Percentiles rank a stretch among this genome's conserved stretches.
Conservation (phyloP, 176 grass and related monocot genomes). For the Triticum turgidum region DNA sequence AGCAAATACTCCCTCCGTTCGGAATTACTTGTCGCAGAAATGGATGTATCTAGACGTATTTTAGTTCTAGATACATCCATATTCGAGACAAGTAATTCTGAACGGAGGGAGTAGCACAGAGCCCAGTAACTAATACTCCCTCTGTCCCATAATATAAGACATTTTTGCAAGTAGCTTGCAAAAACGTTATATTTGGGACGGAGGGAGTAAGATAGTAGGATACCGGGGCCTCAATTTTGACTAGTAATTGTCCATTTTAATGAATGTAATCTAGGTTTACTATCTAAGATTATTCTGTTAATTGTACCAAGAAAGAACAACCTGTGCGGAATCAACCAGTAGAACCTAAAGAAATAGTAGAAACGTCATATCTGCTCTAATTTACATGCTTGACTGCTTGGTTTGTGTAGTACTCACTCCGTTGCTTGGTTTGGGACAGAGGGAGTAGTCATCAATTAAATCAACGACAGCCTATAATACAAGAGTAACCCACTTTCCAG, state of each 20-base stretch:
- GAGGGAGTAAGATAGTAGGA: not conserved
- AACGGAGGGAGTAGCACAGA: not conserved
- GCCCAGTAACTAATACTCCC: not conserved
- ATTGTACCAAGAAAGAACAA: slow-evolving; percentile 10
- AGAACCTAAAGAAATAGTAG: not conserved
- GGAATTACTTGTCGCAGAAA: too few relatives aligned
- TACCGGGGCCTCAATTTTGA: not conserved
- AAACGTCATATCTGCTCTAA: slow-evolving; percentile 7
- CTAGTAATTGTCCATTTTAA: not conserved
- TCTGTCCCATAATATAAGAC: too few relatives aligned
- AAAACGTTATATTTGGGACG: too few relatives aligned
- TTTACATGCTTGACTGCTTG: slow-evolving; percentile 21
- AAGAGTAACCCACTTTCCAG: not conserved
- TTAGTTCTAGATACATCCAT: too few relatives aligned
- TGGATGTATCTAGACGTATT: too few relatives aligned
- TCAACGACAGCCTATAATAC: not conserved
- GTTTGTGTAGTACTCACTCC: not conserved
- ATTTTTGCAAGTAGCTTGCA: too few relatives aligned
- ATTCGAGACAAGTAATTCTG: too few relatives aligned
- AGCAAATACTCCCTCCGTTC: not conserved
- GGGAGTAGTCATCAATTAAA: too few relatives aligned
- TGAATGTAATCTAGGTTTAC: not conserved
- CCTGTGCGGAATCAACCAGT: not conserved
- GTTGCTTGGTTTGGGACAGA: too few relatives aligned
- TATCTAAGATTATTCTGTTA: not conserved